Percentiles rank a stretch among this genome's conserved stretches.
Evolutionary conservation across 176 grass and related monocot species (phyloP).

Genomic region (Aechmea fasciata): DNA sequence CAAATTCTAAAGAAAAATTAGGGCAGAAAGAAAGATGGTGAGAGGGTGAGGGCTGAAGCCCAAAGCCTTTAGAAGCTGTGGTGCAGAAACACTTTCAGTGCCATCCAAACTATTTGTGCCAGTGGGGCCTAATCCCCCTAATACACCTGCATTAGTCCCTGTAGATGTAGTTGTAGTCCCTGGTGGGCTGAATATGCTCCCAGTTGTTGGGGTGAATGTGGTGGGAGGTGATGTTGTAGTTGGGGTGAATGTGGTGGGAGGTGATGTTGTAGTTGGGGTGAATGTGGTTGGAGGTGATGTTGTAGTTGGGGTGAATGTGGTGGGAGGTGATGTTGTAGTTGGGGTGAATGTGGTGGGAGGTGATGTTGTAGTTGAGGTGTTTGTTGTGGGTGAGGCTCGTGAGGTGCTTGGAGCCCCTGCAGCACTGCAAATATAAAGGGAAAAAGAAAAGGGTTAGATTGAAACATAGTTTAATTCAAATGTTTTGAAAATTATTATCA

Average conservation of each 20-base stretch:
- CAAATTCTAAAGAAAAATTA: too few species aligned
- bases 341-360: conserved; percentile 44
- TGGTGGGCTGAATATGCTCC: conserved; percentile 1
- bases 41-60: too few species aligned
- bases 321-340: conserved; percentile 7
- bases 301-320: too few species aligned
- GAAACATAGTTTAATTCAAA: too few species aligned
- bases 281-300: conserved; percentile 25
- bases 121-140: conserved; percentile 47
- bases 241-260: too few species aligned
- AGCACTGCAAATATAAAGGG: conserved; percentile 20
- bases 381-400: conserved; percentile 6
- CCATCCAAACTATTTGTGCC: conserved; percentile 38
- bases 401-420: conserved; percentile 6
- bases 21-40: too few species aligned
- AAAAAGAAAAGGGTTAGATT: neutral
- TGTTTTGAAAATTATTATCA: too few species aligned
- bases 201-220: conserved; percentile 48
- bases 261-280: conserved; percentile 42
- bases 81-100: neutral
- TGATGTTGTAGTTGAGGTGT: conserved; percentile 19
- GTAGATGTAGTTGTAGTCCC: neutral
- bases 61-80: too few species aligned
- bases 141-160: conserved; percentile 22
- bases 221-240: neutral